phyloP scores from a whole-genome alignment of 176 grass and related monocot genomes.

The Alopecurus myosuroides region DNA sequence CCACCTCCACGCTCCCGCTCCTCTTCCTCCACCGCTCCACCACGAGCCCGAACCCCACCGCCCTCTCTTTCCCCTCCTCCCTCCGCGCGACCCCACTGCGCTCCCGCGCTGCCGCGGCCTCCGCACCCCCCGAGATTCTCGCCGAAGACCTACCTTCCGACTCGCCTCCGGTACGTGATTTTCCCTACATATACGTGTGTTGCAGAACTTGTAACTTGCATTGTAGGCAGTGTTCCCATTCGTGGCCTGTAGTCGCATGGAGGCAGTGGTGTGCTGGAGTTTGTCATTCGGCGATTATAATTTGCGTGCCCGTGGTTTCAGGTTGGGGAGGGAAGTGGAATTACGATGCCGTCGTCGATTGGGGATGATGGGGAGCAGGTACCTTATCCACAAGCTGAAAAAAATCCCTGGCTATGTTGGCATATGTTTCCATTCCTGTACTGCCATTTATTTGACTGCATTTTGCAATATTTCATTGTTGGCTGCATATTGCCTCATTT shows the following conservation, averaged over 20 bases:
- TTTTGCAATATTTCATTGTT: neutral
- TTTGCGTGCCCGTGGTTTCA: constrained; percentile 7
- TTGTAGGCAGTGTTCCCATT: neutral
- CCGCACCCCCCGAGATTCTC: constrained; percentile 31
- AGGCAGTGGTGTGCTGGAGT: neutral
- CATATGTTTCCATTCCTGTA: neutral
- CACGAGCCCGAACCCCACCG: constrained; percentile 18
- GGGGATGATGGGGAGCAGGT: constrained; percentile 55
- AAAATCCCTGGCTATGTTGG: neutral
- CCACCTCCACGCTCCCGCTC: constrained; percentile 28
- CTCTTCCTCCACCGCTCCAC: constrained; percentile 40
- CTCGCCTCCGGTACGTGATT: constrained; percentile 25
- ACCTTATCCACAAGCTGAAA: constrained; percentile 18
- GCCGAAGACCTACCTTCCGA: constrained; percentile 28
- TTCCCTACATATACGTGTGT: neutral
- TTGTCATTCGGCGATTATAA: neutral
- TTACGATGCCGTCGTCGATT: constrained; percentile 44
- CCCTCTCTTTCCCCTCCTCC: constrained; percentile 32
- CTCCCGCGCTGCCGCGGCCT: constrained; percentile 29
- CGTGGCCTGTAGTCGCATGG: neutral
- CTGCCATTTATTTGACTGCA: neutral
- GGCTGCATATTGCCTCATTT: neutral
- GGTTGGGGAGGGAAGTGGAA: constrained; percentile 28
- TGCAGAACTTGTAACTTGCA: neutral
- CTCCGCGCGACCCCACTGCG: constrained; percentile 24